Evolutionary conservation across 306 rosid species (phyloP).

Genomic region (Vigna angularis): DNA sequence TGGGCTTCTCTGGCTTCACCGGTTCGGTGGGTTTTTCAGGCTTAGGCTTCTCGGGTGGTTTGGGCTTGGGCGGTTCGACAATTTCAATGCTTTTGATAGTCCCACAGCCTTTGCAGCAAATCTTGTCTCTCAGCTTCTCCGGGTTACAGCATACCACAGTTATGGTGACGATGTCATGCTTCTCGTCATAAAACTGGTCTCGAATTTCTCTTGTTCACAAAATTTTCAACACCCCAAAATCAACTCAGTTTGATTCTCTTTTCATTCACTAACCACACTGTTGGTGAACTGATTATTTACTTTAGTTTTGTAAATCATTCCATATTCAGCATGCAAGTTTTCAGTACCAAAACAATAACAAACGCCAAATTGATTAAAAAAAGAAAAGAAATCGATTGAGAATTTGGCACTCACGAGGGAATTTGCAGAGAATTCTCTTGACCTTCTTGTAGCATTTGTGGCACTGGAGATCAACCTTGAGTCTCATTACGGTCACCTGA

Average conservation of each 20-base stretch:
- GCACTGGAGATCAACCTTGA: conserved; percentile 81
- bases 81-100: conserved; percentile 71
- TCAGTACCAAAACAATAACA: too few species aligned
- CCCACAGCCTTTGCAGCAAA: conserved; percentile 65
- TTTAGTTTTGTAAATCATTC: too few species aligned
- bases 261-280: neutral
- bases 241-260: conserved; percentile 44
- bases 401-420: conserved; percentile 70
- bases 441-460: conserved; percentile 74
- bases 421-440: conserved; percentile 75
- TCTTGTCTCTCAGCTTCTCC: conserved; percentile 67
- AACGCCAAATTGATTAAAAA: too few species aligned
- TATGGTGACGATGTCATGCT: conserved; percentile 65
- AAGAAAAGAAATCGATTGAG: neutral
- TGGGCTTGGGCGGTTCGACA: conserved; percentile 56
- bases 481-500: conserved; percentile 65
- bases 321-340: too few species aligned
- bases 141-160: conserved; percentile 83
- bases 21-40: conserved; percentile 23
- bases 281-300: neutral
- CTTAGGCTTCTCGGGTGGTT: conserved; percentile 15
- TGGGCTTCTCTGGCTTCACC: conserved; percentile 11
- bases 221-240: conserved; percentile 39
- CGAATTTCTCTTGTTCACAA: conserved; percentile 80
- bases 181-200: conserved; percentile 78